A percentile compares a stretch with the other conserved stretches of the same genome.
Evolutionary conservation across 805 yeast genomes (phyloP).

Genomic region (Saccharomycopsis sp.): DNA sequence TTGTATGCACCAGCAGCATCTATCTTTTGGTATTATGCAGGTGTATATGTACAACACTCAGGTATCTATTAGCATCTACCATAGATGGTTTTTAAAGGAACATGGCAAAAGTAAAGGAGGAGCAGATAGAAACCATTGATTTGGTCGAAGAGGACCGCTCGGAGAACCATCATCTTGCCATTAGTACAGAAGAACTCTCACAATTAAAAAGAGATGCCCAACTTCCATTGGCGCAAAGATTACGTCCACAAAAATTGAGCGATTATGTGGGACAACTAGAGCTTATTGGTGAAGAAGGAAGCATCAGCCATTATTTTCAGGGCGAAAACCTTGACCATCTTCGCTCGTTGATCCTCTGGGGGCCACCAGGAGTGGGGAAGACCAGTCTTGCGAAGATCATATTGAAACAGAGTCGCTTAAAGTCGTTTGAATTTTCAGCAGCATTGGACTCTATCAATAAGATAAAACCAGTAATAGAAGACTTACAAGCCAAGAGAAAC

Average conservation of each 20-base stretch:
- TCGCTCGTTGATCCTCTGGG: constrained; percentile 89
- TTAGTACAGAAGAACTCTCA: constrained; percentile 3
- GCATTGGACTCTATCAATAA: constrained; percentile 33
- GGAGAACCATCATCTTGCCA: not conserved
- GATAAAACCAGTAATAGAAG: constrained; percentile 12
- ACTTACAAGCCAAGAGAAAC: constrained; percentile 36
- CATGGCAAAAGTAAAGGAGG: not conserved
- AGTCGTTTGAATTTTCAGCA: constrained; percentile 80
- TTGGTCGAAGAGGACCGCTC: not conserved
- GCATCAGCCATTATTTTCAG: constrained; percentile 61
- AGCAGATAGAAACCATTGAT: not conserved
- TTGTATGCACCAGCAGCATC: too few species aligned
- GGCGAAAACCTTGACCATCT: constrained; percentile 40
- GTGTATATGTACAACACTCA: too few species aligned
- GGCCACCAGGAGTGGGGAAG: constrained; percentile 92
- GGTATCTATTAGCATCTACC: too few species aligned
- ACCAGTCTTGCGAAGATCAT: constrained; percentile 72
- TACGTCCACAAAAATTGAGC: constrained; percentile 67
- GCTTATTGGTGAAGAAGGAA: constrained; percentile 52
- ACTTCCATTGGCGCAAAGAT: constrained; percentile 59
- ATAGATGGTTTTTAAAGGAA: too few species aligned
- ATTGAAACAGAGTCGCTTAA: constrained; percentile 26
- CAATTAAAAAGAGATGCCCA: constrained; percentile 7
- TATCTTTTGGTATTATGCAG: too few species aligned
- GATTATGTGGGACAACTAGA: constrained; percentile 85